phyloP scores from a whole-genome alignment of 208 protist species.

The Trypanosoma congolense region DNA sequence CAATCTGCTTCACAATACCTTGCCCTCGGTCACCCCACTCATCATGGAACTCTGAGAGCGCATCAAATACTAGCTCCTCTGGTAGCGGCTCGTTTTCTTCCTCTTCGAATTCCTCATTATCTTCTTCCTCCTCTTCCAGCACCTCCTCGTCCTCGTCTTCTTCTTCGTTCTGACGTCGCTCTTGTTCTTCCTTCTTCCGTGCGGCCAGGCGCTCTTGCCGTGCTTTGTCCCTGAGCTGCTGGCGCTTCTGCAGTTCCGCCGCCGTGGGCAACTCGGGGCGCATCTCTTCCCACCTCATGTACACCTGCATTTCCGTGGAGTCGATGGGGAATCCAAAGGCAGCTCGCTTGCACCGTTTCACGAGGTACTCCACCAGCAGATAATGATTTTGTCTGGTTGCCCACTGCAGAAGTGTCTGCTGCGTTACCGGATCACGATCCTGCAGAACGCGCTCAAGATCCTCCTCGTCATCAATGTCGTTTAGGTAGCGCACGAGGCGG shows the following conservation, averaged over 20 bases:
- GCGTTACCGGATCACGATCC: slow-evolving; percentile 78
- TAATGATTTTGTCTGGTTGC: slow-evolving; percentile 78
- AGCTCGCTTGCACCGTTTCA: slow-evolving; percentile 65
- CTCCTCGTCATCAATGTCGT: slow-evolving; percentile 82
- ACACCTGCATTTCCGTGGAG: slow-evolving; percentile 66
- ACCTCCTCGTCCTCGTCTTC: slow-evolving; percentile 26
- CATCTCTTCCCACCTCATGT: slow-evolving; percentile 84
- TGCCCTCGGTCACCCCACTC: slow-evolving; percentile 71
- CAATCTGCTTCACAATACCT: slow-evolving; percentile 79
- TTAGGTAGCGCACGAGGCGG: slow-evolving; percentile 70
- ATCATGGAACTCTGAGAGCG: slow-evolving; percentile 79
- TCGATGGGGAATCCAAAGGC: slow-evolving; percentile 81
- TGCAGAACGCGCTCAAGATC: slow-evolving; percentile 64
- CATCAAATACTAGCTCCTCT: slow-evolving; percentile 80
- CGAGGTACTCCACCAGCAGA: slow-evolving; percentile 80
- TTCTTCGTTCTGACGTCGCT: slow-evolving; percentile 12
- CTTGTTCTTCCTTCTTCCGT: slow-evolving; percentile 17
- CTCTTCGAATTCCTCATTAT: slow-evolving; percentile 71
- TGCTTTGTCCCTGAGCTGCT: slow-evolving; percentile 60
- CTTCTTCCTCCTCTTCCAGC: slow-evolving; percentile 44
- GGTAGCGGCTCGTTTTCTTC: slow-evolving; percentile 73
- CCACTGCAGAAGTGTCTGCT: slow-evolving; percentile 85
- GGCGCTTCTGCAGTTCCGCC: slow-evolving; percentile 67
- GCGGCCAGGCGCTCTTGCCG: slow-evolving; percentile 53
- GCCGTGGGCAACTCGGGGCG: slow-evolving; percentile 62